A percentile compares a stretch with the other conserved stretches of the same genome.
Conservation (phyloP, 768 basidiomycete species). For the Boletus insuetus region DNA sequence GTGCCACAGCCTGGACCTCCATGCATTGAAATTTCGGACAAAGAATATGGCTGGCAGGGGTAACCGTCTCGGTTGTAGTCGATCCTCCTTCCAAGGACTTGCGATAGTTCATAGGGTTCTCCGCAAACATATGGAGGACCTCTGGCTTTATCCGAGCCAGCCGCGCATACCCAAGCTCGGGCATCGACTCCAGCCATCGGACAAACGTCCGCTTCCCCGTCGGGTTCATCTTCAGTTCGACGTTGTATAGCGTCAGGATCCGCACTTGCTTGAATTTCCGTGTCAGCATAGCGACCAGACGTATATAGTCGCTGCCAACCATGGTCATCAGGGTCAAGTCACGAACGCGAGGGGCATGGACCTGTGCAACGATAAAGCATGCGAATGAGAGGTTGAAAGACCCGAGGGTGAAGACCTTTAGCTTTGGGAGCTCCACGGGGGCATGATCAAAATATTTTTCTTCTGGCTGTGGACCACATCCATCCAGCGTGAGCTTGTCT, state of each 20-base stretch:
- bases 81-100: conserved; percentile 2
- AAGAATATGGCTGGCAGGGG: conserved; percentile 25
- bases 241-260: conserved; percentile 50
- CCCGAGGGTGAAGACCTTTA: conserved; percentile 56
- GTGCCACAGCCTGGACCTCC: conserved; percentile 43
- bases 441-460: conserved; percentile 27
- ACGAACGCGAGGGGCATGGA: conserved; percentile 55
- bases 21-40: conserved; percentile 46
- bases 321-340: conserved; percentile 59
- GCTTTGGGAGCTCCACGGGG: conserved; percentile 47
- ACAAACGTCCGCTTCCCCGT: conserved; percentile 35
- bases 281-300: conserved; percentile 46
- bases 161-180: conserved; percentile 48
- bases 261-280: conserved; percentile 50
- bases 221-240: conserved; percentile 35
- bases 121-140: conserved; percentile 49
- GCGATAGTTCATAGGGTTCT: conserved; percentile 33
- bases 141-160: conserved; percentile 41
- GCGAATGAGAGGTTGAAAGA: conserved; percentile 52
- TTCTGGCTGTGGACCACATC: conserved; percentile 50
- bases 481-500: conserved; percentile 56
- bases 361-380: conserved; percentile 43
- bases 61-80: conserved; percentile 1
- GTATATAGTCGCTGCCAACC: conserved; percentile 48
- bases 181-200: conserved; percentile 58